Evolutionary conservation across 2,329 filamentous ascomycete species (phyloP), one percentile per base, ranked within the genome.

Genomic region (Mycosphaerelloides madeirae): DNA sequence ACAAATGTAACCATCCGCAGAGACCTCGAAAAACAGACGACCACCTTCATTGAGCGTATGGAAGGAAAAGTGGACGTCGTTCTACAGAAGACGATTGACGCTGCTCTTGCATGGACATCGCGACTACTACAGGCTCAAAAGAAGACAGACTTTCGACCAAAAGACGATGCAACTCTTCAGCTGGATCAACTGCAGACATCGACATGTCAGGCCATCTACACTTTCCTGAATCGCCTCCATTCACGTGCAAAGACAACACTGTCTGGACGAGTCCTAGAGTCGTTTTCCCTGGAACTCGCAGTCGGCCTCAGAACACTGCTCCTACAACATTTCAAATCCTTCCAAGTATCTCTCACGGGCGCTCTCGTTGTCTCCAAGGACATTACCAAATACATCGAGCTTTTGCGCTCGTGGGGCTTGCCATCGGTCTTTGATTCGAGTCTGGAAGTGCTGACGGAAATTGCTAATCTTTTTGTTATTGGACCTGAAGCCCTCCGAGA

Each of bases 331-430:
- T 87, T 97, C 69, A 93, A 95, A 61, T 89, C 87, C 60, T 98
- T 95, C 70, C 81, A 84, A 49, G 88, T 98, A 54, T 95, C 89
- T 56, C 87, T 90, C 31, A 90, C 91, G 0, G 93, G 93, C 49
- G 93, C 89, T 2, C 79, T 98, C 36, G 93, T 96, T 79, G 87
- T 97, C 19, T 91, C 85, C 29, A 95, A 97, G 70, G 93, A 98
- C 64, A 90, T 97, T 65, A 87, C 88, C 29, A 89, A 88, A 63
- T 98, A 98, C 66, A 85, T 87, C 7, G 84, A 90, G 49, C 80
- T 95, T 9, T 76, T 98, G 53, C 82, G 87, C 50, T 82, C 82
- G 28, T 97, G 89, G 88, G 79, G 85, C 1, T 35, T 74, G 31
- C 80, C 82, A 38, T 77, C 79, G 55, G 76, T 76, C 18, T 79